A percentile compares a stretch with the other conserved stretches of the same genome.
phyloP scores from a whole-genome alignment of 83 land plant species.

The Diphasiastrum complanatum region DNA sequence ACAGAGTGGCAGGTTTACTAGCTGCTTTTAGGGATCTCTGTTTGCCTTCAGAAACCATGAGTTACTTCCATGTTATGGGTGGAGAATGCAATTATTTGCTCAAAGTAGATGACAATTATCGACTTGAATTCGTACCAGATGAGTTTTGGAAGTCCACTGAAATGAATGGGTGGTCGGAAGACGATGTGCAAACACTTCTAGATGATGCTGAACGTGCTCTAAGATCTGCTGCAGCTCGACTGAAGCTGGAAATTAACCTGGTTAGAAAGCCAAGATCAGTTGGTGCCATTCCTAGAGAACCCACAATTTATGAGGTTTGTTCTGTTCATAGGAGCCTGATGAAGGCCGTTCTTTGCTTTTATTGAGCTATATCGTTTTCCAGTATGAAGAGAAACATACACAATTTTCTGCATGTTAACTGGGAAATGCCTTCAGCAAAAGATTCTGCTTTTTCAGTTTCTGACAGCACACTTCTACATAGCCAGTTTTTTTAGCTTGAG shows the following conservation, averaged over 20 bases:
- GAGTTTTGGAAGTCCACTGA: slow-evolving; percentile 36
- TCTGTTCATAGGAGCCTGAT: too few species aligned
- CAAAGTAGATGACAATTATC: slow-evolving; percentile 28
- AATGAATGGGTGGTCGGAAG: slow-evolving; percentile 31
- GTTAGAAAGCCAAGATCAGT: slow-evolving; percentile 47
- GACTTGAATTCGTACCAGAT: slow-evolving; percentile 39
- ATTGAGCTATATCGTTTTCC: too few species aligned
- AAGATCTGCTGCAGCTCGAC: slow-evolving; percentile 38
- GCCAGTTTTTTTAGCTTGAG: too few species aligned
- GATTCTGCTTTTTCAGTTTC: too few species aligned
- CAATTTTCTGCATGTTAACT: too few species aligned
- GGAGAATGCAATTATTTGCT: slow-evolving; percentile 51
- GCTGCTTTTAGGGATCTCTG: slow-evolving; percentile 34
- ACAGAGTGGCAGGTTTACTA: slow-evolving; percentile 41
- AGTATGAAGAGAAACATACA: too few species aligned
- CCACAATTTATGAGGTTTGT: slow-evolving; percentile 46
- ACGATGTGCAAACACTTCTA: slow-evolving; percentile 28
- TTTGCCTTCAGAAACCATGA: slow-evolving; percentile 23
- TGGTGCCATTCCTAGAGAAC: slow-evolving; percentile 43
- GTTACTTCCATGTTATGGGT: slow-evolving; percentile 44
- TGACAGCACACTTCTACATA: too few species aligned
- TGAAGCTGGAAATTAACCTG: slow-evolving; percentile 33
- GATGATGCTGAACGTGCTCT: slow-evolving; percentile 39
- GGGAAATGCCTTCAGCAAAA: too few species aligned
- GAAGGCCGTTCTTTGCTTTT: too few species aligned